These are phyloP conservation scores for Phytophthora meadii DNA, from an alignment of 352 stramenopile species.

Conservation along the genomic window DNA sequence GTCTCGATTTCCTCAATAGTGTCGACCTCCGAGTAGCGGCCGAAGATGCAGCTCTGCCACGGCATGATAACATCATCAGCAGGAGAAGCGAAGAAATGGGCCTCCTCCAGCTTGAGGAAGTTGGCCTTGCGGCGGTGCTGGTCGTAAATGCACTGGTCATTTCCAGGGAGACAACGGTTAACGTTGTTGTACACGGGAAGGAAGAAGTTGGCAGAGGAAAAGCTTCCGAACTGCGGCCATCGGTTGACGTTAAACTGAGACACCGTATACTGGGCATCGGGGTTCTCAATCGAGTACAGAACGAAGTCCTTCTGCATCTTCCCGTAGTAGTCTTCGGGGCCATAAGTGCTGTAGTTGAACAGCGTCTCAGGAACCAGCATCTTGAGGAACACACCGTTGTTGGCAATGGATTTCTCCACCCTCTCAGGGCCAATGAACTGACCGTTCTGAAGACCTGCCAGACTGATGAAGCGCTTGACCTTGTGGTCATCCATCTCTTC, in stretches of 20 bases:
- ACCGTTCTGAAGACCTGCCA: conserved; percentile 51
- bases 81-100: conserved; percentile 53
- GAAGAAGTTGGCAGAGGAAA: conserved; percentile 38
- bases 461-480: conserved; percentile 47
- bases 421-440: conserved; percentile 51
- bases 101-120: conserved; percentile 43
- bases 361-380: conserved; percentile 38
- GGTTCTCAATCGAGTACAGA: conserved; percentile 34
- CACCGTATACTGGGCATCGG: conserved; percentile 34
- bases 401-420: conserved; percentile 18
- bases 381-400: neutral
- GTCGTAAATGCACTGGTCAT: conserved; percentile 32
- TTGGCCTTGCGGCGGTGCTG: conserved; percentile 43
- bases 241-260: conserved; percentile 41
- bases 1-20: conserved; percentile 15
- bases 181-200: conserved; percentile 52
- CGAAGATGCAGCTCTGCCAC: conserved; percentile 51
- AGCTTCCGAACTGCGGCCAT: conserved; percentile 37
- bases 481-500: conserved; percentile 65
- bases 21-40: conserved; percentile 47
- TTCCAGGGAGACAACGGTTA: conserved; percentile 16
- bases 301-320: conserved; percentile 51
- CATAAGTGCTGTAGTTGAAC: conserved; percentile 36
- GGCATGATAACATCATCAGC: conserved; percentile 46
- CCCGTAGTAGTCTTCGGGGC: conserved; percentile 30